Evolutionary conservation across 805 yeast species (phyloP), one percentile per base, ranked within the genome.

Genomic region (Schwanniomyces yamadae): DNA sequence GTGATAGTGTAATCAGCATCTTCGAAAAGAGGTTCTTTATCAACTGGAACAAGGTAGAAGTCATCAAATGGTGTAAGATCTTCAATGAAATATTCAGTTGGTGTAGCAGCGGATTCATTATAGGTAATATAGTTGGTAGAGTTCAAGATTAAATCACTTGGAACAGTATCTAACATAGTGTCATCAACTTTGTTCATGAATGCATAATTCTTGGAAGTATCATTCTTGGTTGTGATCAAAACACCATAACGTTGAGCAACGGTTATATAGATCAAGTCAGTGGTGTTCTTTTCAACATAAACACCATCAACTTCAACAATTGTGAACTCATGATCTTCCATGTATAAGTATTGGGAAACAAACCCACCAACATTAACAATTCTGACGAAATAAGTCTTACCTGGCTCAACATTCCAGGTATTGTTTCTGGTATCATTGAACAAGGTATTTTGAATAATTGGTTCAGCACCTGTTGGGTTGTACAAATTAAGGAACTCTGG

Each of bases 381-480:
- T 49, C 89, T 71, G 30, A 83, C 49, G 33, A 82, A 61, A 55
- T 84, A 83, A 0, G 85, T 82, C 39, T 74, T 79, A 25, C 74
- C 73, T 5, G 80, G 75, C 36, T 74, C 70, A 34, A 84, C 81
- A 18, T 56, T 34, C 55, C 84, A 65, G 1, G 82, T 69, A 4
- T 62, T 73, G 44, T 79, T 78, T 35, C 72, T 68, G 5, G 85
- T 67, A 45, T 84, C 86, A 54, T 84, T 83, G 52, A 83, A 74
- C 26, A 84, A 61, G 13, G 77, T 41, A 49, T 77, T 78, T 43
- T 80, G 80, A 2, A 91, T 91, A 33, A 84, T 71, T 11, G 95
- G 95, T 54, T 84, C 95, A 12, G 85, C 88, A 26, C 95, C 95
- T 2, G 90, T 84, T 14, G 95, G 95, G 48, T 84, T 84, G 52